These are phyloP conservation scores for Quercus berberidifolia DNA, from an alignment of 306 rosid species.

Conservation along the genomic window DNA sequence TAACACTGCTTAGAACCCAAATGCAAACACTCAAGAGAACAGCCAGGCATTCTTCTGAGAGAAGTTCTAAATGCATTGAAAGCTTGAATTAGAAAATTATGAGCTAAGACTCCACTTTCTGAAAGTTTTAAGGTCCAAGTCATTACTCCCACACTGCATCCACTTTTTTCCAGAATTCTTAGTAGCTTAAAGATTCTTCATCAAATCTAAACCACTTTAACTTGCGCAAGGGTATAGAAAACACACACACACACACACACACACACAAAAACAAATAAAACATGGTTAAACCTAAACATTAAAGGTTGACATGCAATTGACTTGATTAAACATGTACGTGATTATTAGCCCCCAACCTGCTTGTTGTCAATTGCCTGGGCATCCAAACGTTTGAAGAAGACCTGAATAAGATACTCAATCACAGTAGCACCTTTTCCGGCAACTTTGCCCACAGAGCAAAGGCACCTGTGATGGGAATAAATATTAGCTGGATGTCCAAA, in stretches of 20 bases:
- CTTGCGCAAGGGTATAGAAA: not conserved
- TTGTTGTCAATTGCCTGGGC: conserved; percentile 65
- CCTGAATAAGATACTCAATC: conserved; percentile 77
- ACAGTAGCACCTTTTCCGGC: conserved; percentile 79
- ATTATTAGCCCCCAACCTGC: conserved; percentile 54
- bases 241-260: not conserved
- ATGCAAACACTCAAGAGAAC: not conserved
- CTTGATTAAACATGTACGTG: not conserved
- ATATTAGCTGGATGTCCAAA: conserved; percentile 10
- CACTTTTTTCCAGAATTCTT: not conserved
- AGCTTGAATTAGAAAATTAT: not conserved
- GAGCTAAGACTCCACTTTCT: not conserved
- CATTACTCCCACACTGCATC: not conserved
- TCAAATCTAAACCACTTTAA: not conserved
- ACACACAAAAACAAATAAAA: not conserved
- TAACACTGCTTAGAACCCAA: not conserved
- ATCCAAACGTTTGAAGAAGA: conserved; percentile 79
- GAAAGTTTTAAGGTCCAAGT: not conserved
- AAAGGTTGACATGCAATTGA: not conserved
- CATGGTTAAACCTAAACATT: not conserved
- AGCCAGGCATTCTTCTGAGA: not conserved
- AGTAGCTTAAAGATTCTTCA: not conserved
- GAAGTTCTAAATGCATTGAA: not conserved
- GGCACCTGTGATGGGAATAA: conserved; percentile 58
- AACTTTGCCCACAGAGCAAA: conserved; percentile 79